Conservation (phyloP, 352 stramenopile genomes). For the Phytopythium aichiense region DNA sequence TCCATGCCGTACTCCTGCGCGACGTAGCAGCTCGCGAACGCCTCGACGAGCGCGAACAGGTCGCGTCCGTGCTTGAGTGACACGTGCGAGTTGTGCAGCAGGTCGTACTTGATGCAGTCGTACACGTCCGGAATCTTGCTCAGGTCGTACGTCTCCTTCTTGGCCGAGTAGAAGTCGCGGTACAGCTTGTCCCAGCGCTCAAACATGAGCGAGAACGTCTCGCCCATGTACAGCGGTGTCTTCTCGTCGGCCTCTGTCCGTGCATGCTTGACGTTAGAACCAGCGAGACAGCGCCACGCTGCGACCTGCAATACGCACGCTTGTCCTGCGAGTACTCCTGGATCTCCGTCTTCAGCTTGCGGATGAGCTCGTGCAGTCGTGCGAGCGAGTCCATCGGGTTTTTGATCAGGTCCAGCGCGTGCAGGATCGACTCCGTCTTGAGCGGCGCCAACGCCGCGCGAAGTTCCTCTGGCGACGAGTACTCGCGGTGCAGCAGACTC, state of each 20-base stretch:
- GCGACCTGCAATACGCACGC: conserved; percentile 30
- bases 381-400: conserved; percentile 76
- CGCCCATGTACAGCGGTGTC: conserved; percentile 91
- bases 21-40: conserved; percentile 96
- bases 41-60: conserved; percentile 93
- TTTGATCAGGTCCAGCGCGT: conserved; percentile 73
- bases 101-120: conserved; percentile 98
- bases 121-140: conserved; percentile 97
- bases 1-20: conserved; percentile 96
- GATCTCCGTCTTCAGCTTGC: conserved; percentile 74
- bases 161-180: conserved; percentile 93
- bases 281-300: conserved; percentile 17
- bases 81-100: conserved; percentile 96
- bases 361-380: conserved; percentile 73
- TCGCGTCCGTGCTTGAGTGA: conserved; percentile 86
- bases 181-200: conserved; percentile 94
- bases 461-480: conserved; percentile 60
- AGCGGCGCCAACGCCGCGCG: conserved; percentile 60
- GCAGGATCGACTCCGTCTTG: conserved; percentile 72
- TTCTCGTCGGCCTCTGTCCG: conserved; percentile 74
- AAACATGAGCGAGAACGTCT: conserved; percentile 93
- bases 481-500: conserved; percentile 85
- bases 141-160: conserved; percentile 91
- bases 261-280: conserved; percentile 20
- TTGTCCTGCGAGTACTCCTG: conserved; percentile 66